Percentiles rank a stretch among this genome's conserved stretches.
phyloP scores from a whole-genome alignment of 73 alveolate species.

The Paramecium octaurelia region DNA sequence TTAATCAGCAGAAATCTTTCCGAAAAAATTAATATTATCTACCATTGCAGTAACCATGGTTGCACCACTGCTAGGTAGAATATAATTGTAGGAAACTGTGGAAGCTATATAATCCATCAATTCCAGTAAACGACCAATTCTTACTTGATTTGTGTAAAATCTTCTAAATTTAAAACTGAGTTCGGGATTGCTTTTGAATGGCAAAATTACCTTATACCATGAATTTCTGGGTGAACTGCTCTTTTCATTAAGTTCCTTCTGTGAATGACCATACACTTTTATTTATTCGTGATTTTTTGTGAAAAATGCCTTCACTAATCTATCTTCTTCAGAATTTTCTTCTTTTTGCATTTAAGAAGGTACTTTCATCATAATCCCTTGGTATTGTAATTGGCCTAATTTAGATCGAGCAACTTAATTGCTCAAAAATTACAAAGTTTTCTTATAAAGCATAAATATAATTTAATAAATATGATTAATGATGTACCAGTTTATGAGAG shows the following conservation, averaged over 20 bases:
- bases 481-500: not conserved
- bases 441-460: not conserved
- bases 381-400: not conserved
- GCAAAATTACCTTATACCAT: conserved; percentile 4
- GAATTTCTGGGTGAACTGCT: not conserved
- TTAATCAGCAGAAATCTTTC: not conserved
- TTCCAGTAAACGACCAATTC: conserved; percentile 54
- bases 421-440: not conserved
- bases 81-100: conserved; percentile 11
- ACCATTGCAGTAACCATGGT: conserved; percentile 50
- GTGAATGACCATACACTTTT: not conserved
- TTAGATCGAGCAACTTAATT: not conserved
- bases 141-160: conserved; percentile 20
- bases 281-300: not conserved
- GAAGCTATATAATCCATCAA: conserved; percentile 47
- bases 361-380: not conserved
- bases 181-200: not conserved
- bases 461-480: not conserved
- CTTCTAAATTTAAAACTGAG: not conserved
- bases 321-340: not conserved
- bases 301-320: not conserved
- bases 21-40: conserved; percentile 18
- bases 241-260: not conserved
- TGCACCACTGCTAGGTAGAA: not conserved
- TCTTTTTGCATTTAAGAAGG: not conserved